These are phyloP conservation scores for Flaveria floridana DNA, from an alignment of 140 eudicot genomes.

Conservation along the genomic window DNA sequence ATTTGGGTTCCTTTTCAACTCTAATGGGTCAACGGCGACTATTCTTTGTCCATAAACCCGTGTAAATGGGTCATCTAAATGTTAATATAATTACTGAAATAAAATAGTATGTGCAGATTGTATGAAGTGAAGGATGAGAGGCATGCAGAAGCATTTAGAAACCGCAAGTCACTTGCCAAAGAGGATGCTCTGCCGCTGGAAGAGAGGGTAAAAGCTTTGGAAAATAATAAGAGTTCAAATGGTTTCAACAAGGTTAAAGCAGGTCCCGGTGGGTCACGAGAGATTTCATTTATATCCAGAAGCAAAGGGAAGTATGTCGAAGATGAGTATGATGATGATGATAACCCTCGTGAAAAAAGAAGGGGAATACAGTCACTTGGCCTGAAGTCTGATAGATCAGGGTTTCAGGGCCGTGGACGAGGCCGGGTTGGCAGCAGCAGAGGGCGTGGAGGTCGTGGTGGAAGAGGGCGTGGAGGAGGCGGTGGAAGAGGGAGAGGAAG, in stretches of 20 bases:
- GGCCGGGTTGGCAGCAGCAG: slow-evolving; percentile 50
- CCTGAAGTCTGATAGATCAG: slow-evolving; percentile 53
- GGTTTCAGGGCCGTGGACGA: slow-evolving; percentile 52
- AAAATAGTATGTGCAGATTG: slow-evolving; percentile 42
- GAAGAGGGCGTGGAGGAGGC: slow-evolving; percentile 11
- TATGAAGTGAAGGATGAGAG: slow-evolving; percentile 92
- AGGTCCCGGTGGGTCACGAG: slow-evolving; percentile 86
- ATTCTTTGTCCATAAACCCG: too few species aligned
- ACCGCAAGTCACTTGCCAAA: slow-evolving; percentile 59
- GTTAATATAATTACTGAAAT: too few species aligned
- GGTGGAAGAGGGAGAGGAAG: slow-evolving; percentile 31
- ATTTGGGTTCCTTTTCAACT: neutral
- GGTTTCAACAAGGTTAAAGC: slow-evolving; percentile 50
- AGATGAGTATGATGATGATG: slow-evolving; percentile 52
- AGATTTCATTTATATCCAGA: slow-evolving; percentile 70
- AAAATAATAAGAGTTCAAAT: slow-evolving; percentile 35
- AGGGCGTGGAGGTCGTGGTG: slow-evolving; percentile 43
- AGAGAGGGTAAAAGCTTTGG: slow-evolving; percentile 63
- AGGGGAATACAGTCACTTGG: slow-evolving; percentile 74
- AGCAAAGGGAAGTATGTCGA: slow-evolving; percentile 58
- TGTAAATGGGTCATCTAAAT: too few species aligned
- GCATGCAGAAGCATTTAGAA: slow-evolving; percentile 88
- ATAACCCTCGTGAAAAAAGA: slow-evolving; percentile 51
- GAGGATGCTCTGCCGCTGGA: slow-evolving; percentile 84
- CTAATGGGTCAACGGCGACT: too few species aligned